Percentiles rank a stretch among this genome's conserved stretches.
Evolutionary conservation across 2,329 filamentous ascomycete genomes (phyloP).

Genomic region (Ophiostoma quercus): DNA sequence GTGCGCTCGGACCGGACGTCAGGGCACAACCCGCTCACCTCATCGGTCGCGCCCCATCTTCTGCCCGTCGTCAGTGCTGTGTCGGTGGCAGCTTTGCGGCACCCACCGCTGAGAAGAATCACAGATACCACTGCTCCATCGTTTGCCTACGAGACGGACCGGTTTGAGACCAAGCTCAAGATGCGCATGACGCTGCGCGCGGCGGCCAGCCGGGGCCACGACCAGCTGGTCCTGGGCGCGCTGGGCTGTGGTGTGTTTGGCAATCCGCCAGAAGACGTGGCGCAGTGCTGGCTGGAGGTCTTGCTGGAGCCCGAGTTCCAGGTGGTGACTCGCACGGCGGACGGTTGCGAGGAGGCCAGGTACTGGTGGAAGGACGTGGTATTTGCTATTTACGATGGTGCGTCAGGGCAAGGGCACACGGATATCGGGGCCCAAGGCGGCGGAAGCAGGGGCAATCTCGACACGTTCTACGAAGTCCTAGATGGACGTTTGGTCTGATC

Average conservation of each 20-base stretch:
- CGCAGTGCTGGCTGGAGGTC: constrained; percentile 57
- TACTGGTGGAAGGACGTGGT: constrained; percentile 60
- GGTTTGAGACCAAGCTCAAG: constrained; percentile 54
- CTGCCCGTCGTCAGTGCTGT: constrained; percentile 54
- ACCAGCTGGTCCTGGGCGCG: constrained; percentile 60
- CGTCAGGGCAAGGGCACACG: constrained; percentile 19
- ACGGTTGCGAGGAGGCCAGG: constrained; percentile 33
- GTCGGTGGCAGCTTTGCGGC: constrained; percentile 52
- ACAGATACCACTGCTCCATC: constrained; percentile 27
- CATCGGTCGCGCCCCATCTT: constrained; percentile 18
- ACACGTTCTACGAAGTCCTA: constrained; percentile 45
- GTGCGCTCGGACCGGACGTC: constrained; percentile 28
- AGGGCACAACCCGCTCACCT: constrained; percentile 28
- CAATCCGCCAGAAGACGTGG: constrained; percentile 59
- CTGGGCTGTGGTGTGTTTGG: constrained; percentile 63
- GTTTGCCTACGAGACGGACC: constrained; percentile 42
- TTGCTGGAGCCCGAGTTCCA: constrained; percentile 56
- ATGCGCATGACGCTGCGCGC: constrained; percentile 57
- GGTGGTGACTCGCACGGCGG: too few species aligned
- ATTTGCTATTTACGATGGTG: constrained; percentile 56
- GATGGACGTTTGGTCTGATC: constrained; percentile 34
- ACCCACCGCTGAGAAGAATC: constrained; percentile 16
- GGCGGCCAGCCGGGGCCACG: constrained; percentile 51
- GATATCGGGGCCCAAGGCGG: constrained; percentile 17
- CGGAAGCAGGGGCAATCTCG: constrained; percentile 44